Conservation (phyloP, 2,329 filamentous ascomycete species). For the Xylariaceae sp. region DNA sequence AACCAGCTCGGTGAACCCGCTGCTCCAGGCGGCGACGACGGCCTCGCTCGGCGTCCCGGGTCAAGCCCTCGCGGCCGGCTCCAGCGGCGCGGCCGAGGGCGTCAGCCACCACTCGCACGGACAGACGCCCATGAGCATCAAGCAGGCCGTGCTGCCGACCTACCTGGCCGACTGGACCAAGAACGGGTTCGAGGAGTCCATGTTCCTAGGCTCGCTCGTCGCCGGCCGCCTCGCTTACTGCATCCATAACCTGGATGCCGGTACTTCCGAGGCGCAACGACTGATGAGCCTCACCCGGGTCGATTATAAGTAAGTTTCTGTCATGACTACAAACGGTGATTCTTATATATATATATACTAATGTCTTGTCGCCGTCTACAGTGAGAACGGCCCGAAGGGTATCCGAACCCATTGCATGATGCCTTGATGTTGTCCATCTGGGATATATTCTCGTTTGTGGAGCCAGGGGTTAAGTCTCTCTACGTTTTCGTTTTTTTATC, state of each 20-base stretch:
- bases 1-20: constrained; percentile 66
- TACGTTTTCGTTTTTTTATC: too few relatives aligned
- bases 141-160: constrained; percentile 68
- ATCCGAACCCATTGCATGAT: constrained; percentile 18
- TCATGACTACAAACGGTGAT: neutral
- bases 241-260: constrained; percentile 52
- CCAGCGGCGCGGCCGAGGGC: constrained; percentile 38
- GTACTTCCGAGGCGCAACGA: constrained; percentile 47
- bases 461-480: too few relatives aligned
- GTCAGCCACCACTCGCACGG: constrained; percentile 51
- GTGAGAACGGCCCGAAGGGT: constrained; percentile 18
- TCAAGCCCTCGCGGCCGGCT: constrained; percentile 38
- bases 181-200: constrained; percentile 70
- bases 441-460: too few relatives aligned
- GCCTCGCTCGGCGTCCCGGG: constrained; percentile 45
- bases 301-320: constrained; percentile 55
- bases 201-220: constrained; percentile 83
- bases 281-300: constrained; percentile 53
- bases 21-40: constrained; percentile 85
- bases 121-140: constrained; percentile 79
- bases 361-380: constrained; percentile 7
- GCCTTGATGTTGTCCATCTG: constrained; percentile 3
- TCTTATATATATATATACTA: neutral
- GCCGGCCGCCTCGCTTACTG: constrained; percentile 61
- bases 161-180: constrained; percentile 92